A percentile compares a stretch with the other conserved stretches of the same genome.
phyloP scores from a whole-genome alignment of 805 yeast genomes.

The Sugiyamaella mastotermitis region DNA sequence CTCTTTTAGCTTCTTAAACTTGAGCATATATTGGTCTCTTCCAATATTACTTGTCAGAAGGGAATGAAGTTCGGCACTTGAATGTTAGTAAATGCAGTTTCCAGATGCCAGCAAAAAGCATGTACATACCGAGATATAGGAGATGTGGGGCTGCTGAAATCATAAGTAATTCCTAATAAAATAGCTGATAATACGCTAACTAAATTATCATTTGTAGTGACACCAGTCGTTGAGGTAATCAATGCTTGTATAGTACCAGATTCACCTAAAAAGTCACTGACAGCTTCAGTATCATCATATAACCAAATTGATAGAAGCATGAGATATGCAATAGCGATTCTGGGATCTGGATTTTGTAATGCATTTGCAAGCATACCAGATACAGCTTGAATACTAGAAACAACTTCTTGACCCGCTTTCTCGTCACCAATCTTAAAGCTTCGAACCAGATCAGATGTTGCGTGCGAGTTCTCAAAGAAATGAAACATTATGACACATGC shows the following conservation, averaged over 20 bases:
- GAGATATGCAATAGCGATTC: constrained; percentile 71
- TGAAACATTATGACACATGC: constrained; percentile 60
- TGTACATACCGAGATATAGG: constrained; percentile 31
- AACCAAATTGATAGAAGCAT: constrained; percentile 72
- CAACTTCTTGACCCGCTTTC: constrained; percentile 55
- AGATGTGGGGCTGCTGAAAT: constrained; percentile 59
- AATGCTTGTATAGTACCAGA: constrained; percentile 60
- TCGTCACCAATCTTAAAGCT: constrained; percentile 49
- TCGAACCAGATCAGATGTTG: constrained; percentile 33
- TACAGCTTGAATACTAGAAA: constrained; percentile 66
- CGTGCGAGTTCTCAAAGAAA: constrained; percentile 46
- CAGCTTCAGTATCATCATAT: constrained; percentile 70
- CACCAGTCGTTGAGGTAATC: constrained; percentile 54
- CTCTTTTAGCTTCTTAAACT: constrained; percentile 67
- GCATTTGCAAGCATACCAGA: constrained; percentile 67
- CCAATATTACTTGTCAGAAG: constrained; percentile 71
- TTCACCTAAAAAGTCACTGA: constrained; percentile 67
- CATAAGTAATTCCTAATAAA: constrained; percentile 72
- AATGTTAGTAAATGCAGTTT: constrained; percentile 39
- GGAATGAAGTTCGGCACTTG: constrained; percentile 52
- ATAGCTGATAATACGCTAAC: constrained; percentile 70
- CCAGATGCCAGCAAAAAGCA: background rate
- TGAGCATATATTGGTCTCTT: constrained; percentile 67
- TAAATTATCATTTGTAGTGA: constrained; percentile 45
- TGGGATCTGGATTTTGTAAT: constrained; percentile 55